Conservation (phyloP, 345 rosid genomes). For the Moricandia arvensis region DNA sequence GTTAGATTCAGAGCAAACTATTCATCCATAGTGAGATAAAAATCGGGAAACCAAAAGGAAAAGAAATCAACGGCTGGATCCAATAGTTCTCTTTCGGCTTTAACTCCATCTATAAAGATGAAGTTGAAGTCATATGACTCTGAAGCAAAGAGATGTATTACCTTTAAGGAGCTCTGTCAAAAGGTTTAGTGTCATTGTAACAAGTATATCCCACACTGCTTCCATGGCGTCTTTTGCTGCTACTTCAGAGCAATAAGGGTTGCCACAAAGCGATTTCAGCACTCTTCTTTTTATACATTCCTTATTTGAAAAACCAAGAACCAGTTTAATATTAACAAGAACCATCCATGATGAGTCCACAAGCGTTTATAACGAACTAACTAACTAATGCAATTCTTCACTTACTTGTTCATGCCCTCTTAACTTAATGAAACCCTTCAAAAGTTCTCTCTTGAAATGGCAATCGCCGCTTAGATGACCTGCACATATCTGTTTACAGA, state of each 20-base stretch:
- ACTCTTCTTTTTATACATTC: constrained; percentile 93
- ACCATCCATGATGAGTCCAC: not conserved
- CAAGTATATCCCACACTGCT: constrained; percentile 92
- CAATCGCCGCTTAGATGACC: constrained; percentile 92
- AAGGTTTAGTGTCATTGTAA: constrained; percentile 91
- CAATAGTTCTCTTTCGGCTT: not conserved
- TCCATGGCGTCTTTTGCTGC: constrained; percentile 87
- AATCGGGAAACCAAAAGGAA: not conserved
- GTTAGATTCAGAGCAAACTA: not conserved
- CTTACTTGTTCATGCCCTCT: constrained; percentile 92
- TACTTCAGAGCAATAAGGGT: constrained; percentile 77
- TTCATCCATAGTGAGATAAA: not conserved
- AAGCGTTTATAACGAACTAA: not conserved
- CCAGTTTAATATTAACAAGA: not conserved
- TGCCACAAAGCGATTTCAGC: constrained; percentile 61
- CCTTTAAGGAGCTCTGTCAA: constrained; percentile 90
- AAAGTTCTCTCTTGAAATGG: constrained; percentile 77
- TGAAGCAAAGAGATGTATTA: not conserved
- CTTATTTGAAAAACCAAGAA: constrained; percentile 36
- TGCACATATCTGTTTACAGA: constrained; percentile 71
- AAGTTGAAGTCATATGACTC: constrained; percentile 7
- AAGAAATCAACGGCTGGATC: not conserved
- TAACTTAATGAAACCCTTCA: constrained; percentile 72
- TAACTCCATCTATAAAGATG: constrained; percentile 23
- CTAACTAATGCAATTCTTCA: constrained; percentile 1